Evolutionary conservation across 495 filamentous ascomycete species (phyloP).

Genomic region (Penicillium roqueforti): DNA sequence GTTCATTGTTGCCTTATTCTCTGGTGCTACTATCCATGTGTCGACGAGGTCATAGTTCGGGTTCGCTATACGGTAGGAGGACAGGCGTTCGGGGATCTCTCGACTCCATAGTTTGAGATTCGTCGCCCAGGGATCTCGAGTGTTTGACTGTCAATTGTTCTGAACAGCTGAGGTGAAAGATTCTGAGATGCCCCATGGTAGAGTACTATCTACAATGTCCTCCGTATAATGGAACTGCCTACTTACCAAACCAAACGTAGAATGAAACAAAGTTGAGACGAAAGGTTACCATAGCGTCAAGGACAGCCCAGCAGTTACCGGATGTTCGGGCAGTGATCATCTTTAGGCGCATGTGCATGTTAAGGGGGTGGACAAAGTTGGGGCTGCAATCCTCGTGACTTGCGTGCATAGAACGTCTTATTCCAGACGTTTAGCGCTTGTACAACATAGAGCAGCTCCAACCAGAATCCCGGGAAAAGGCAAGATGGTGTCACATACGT

Average conservation of each 20-base stretch:
- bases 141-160: conserved; percentile 15
- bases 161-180: background rate
- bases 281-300: background rate
- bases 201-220: too few relatives aligned
- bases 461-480: conserved; percentile 16
- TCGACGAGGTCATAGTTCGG: background rate
- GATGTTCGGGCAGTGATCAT: conserved; percentile 1
- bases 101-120: conserved; percentile 19
- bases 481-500: conserved; percentile 10
- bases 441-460: conserved; percentile 10
- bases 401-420: conserved; percentile 27
- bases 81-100: conserved; percentile 1
- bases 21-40: background rate
- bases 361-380: conserved; percentile 3
- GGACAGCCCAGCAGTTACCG: background rate
- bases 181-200: too few relatives aligned
- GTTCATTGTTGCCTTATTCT: conserved; percentile 1
- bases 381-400: conserved; percentile 21
- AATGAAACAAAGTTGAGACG: background rate
- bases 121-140: conserved; percentile 4
- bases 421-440: conserved; percentile 24
- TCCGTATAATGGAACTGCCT: background rate
- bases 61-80: conserved; percentile 1
- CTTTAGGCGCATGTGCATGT: conserved; percentile 5
- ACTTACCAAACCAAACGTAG: background rate